Evolutionary conservation across 495 filamentous ascomycete species (phyloP), one percentile per base, ranked within the genome.

Genomic region (Trichoderma asperelloides): DNA sequence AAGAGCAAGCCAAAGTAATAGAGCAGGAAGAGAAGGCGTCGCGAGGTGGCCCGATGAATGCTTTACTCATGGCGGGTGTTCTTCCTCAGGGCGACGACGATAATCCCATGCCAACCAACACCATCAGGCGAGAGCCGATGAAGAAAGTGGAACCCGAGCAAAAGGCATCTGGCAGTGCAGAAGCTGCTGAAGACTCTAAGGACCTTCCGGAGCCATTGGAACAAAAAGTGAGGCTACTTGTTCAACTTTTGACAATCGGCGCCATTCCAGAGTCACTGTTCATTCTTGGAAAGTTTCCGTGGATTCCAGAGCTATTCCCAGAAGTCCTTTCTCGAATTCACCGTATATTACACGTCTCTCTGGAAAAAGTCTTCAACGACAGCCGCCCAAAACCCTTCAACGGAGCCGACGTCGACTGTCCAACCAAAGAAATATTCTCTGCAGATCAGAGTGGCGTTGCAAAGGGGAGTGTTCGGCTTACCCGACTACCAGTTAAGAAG

Each of bases 191-290:
- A 28, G 81, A 83, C 7, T 82, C 82, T 49, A 80, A 86, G 12
- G 83, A 86, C 47, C 80, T 92, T 1, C 91, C 90, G 6, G 88
- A 94, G 30, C 92, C 92, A 2, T 80, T 85, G n/a, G 93, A 98
- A 69, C 95, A 97, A 71, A 98, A 97, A 75, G 86, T 93, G 0
- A 78, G 85, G 62, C 82, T 99, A 0, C 82, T 99, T 43, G 90
- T 89, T 70, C 91, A 91, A 71, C 83, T 99, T 25, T 83, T 99
- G 4, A 88, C 88, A 13, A 93, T 97, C 69, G 96, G 96, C 27
- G 95, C 96, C 18, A 81, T 99, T 37, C 94, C 96, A 0, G 96
- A 98, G 75, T 86, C 96, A 2, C 83, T 98, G 25, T 97, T 93
- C 76, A 90, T 99, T 62, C 84, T 99, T 41, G 94, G 93, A 62